phyloP scores from a whole-genome alignment of 441 rosid species.

The Gossypium aridum region DNA sequence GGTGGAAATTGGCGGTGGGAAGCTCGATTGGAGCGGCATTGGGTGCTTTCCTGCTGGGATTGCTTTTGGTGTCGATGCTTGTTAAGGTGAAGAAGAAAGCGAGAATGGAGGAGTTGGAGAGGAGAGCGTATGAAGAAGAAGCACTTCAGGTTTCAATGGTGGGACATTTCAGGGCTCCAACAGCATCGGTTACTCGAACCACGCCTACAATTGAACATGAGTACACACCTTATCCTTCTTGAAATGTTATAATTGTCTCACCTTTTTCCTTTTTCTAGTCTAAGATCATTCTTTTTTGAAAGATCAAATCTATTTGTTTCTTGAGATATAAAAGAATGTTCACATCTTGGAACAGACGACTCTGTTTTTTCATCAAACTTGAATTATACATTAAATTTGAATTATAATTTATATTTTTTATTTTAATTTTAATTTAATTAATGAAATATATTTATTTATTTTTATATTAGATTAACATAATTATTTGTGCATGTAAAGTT shows the following conservation, averaged over 20 bases:
- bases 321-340: background rate
- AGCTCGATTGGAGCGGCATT: conserved; percentile 64
- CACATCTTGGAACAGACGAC: conserved; percentile 4
- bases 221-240: conserved; percentile 33
- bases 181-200: conserved; percentile 61
- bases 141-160: conserved; percentile 93
- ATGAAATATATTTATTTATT: background rate
- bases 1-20: conserved; percentile 83
- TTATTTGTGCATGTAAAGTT: too few relatives aligned
- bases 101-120: conserved; percentile 72
- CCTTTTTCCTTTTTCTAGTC: background rate
- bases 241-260: background rate
- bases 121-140: conserved; percentile 91
- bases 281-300: conserved; percentile 34
- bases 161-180: conserved; percentile 76
- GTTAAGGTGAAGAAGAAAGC: conserved; percentile 84
- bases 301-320: conserved; percentile 14
- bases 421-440: background rate
- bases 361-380: conserved; percentile 11
- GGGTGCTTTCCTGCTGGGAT: conserved; percentile 50
- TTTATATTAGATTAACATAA: background rate
- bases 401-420: background rate
- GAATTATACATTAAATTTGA: too few relatives aligned
- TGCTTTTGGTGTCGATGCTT: conserved; percentile 75
- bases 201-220: conserved; percentile 57